Evolutionary conservation across 805 yeast genomes (phyloP).

Genomic region (Candida suzukii): DNA sequence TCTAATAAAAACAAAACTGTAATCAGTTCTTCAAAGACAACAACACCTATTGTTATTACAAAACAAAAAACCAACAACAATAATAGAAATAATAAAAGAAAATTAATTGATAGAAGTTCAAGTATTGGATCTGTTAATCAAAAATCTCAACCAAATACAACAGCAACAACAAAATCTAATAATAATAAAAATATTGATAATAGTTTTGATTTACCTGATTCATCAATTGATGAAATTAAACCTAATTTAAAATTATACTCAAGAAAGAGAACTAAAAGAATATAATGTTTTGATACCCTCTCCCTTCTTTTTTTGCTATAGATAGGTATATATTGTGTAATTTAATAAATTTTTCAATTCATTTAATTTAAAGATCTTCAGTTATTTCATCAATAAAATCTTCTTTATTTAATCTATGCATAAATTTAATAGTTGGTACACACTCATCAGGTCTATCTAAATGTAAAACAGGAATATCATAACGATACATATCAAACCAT

Average conservation of each 20-base stretch:
- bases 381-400: constrained; percentile 47
- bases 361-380: constrained; percentile 15
- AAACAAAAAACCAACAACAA: no score
- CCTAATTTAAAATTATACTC: not conserved
- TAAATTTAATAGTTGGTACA: constrained; percentile 46
- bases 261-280: not conserved
- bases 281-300: not conserved
- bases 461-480: constrained; percentile 75
- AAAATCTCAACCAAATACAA: not conserved
- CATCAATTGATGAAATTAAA: not conserved
- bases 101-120: not conserved
- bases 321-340: no score
- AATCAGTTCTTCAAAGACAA: no score
- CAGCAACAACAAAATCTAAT: not conserved
- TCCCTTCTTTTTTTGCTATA: no score
- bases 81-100: no score
- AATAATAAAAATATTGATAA: not conserved
- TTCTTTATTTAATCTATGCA: constrained; percentile 57
- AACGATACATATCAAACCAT: constrained; percentile 67
- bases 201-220: not conserved
- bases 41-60: no score
- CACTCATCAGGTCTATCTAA: constrained; percentile 41
- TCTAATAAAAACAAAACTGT: no score
- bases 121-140: not conserved
- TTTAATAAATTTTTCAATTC: no score